Conservation (phyloP, 164 flowering plant genomes). For the Kalanchoe fedtschenkoi region DNA sequence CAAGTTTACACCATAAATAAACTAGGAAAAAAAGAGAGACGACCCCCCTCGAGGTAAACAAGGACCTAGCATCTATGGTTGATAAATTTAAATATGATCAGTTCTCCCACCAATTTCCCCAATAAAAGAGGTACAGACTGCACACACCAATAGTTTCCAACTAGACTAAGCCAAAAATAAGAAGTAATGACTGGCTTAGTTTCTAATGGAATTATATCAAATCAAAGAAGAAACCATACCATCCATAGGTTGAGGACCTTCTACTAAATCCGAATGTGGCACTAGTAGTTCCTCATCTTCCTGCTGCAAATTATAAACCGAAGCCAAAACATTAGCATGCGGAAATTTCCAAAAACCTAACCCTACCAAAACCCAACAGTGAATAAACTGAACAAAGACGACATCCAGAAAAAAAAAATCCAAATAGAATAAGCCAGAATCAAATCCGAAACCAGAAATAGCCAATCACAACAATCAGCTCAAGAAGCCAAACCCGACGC, state of each 20-base stretch:
- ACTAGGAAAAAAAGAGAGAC: neutral
- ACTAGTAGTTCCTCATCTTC: conserved; percentile 94
- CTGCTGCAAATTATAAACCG: conserved; percentile 38
- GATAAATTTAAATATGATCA: neutral
- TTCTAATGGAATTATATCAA: too few species aligned
- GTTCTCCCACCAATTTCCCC: neutral
- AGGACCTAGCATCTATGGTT: neutral
- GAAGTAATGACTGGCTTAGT: too few species aligned
- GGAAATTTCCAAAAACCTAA: neutral
- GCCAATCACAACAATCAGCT: neutral
- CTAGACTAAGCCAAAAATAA: neutral
- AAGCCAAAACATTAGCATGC: conserved; percentile 14
- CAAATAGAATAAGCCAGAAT: neutral
- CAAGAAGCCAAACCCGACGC: neutral
- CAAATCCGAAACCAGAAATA: neutral
- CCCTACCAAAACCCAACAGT: neutral
- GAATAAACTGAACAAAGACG: neutral
- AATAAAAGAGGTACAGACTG: too few species aligned
- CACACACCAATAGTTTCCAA: too few species aligned
- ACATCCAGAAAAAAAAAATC: neutral
- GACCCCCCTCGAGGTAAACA: neutral
- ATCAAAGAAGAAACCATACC: neutral
- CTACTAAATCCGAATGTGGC: conserved; percentile 29
- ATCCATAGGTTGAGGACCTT: conserved; percentile 4
- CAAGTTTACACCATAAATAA: neutral